phyloP scores from a whole-genome alignment of 2,329 filamentous ascomycete species.

The Mycosphaerella sp. region DNA sequence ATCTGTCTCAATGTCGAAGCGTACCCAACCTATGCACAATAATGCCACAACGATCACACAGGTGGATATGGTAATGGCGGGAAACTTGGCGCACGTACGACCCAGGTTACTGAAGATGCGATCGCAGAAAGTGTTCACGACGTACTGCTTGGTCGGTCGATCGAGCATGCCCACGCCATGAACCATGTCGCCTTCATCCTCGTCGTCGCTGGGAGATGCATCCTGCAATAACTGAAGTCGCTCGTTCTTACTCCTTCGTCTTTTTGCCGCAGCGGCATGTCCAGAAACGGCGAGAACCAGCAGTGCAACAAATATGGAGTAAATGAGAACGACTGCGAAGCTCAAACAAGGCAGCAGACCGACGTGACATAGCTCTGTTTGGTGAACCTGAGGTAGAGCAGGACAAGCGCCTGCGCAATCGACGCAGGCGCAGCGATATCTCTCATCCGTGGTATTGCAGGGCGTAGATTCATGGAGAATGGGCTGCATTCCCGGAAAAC shows the following conservation, averaged over 20 bases:
- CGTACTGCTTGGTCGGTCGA: conserved; percentile 70
- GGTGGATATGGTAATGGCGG: conserved; percentile 69
- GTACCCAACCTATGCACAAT: conserved; percentile 79
- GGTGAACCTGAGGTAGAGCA: conserved; percentile 66
- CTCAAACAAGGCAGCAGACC: conserved; percentile 87
- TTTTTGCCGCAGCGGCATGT: conserved; percentile 68
- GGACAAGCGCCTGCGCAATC: conserved; percentile 87
- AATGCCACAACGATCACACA: conserved; percentile 70
- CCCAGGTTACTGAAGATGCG: conserved; percentile 73
- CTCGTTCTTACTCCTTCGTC: conserved; percentile 68
- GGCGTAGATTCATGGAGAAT: conserved; percentile 68
- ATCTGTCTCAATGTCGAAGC: conserved; percentile 82
- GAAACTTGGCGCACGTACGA: conserved; percentile 72
- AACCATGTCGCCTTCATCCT: conserved; percentile 83
- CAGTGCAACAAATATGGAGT: conserved; percentile 65
- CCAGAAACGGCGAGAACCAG: conserved; percentile 62
- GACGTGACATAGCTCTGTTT: conserved; percentile 68
- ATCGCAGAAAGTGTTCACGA: conserved; percentile 76
- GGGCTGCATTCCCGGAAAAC: conserved; percentile 64
- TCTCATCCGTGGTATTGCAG: conserved; percentile 82
- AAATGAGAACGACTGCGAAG: conserved; percentile 83
- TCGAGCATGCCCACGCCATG: conserved; percentile 71
- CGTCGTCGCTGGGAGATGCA: conserved; percentile 75
- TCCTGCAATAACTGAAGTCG: conserved; percentile 83
- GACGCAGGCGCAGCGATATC: conserved; percentile 85